Evolutionary conservation across 352 stramenopile species (phyloP), one percentile per base, ranked within the genome.

Genomic region (Phytophthora hibernalis): DNA sequence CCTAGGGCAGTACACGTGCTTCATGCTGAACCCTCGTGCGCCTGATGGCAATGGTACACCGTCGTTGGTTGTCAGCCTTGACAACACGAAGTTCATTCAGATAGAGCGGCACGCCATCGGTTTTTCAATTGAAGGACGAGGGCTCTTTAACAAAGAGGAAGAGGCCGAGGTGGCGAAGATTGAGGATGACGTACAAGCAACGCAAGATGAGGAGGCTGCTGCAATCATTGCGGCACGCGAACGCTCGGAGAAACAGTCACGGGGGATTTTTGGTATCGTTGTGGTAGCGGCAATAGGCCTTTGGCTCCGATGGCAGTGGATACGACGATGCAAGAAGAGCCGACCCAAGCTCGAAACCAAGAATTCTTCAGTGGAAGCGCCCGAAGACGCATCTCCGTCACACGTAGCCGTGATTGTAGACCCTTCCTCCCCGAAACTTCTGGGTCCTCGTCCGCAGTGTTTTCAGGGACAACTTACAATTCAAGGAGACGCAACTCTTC

Each of bases 51-150:
- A 60, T 20, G 52, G 45, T 3, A 91, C 83, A 15, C 82, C 83
- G 16, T 75, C 82, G 16, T 43, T 88, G 26, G 77, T 83, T 54
- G 61, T 90, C 30, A 91, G 79, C 50, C 68, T 93, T 13, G 74
- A 80, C 13, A 74, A 68, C 12, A 93, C 85, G 0, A 80, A 82
- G 30, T 91, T 83, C 54, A 52, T 72, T 9, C 49, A 67, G 37
- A 74, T 87, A 22, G 85, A 93, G 61, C 77, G 88, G 55, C 77
- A 90, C n/a, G 85, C 85, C 28, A 91, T 93, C 40, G 72, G 87
- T 2, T 91, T 85, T 62, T 93, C 85, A 12, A 93, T 93, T 49
- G 83, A 92, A 77, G 85, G 80, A 13, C 80, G 85, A 16, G 75
- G 74, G 9, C 66, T 89, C 1, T 67, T 93, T 10, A 85, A 76